Evolutionary conservation across 108 stramenopile genomes (phyloP).

Genomic region (Epipyxis sp.): DNA sequence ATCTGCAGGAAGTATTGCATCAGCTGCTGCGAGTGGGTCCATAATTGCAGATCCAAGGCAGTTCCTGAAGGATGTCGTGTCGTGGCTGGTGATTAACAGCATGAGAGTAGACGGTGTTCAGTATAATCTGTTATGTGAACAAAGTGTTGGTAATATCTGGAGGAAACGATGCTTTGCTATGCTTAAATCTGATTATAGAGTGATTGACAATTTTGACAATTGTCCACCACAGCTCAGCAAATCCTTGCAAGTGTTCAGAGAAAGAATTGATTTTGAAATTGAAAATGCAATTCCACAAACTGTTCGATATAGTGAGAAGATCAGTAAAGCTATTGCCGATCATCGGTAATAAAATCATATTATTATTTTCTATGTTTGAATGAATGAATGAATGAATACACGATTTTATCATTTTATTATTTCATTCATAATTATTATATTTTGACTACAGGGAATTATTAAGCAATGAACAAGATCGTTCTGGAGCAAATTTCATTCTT

Average conservation of each 20-base stretch:
- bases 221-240: neutral
- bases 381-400: too few relatives aligned
- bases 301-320: slow-evolving; percentile 75
- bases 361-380: slow-evolving; percentile 73
- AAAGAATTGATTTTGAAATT: slow-evolving; percentile 89
- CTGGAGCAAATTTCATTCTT: neutral
- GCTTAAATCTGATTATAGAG: slow-evolving; percentile 45
- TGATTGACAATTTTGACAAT: neutral
- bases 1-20: neutral
- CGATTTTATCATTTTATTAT: too few relatives aligned
- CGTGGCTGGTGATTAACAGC: slow-evolving; percentile 95
- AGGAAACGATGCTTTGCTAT: slow-evolving; percentile 80
- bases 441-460: too few relatives aligned
- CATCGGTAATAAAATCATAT: too few relatives aligned
- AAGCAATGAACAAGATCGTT: neutral
- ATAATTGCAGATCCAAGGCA: slow-evolving; percentile 14
- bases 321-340: slow-evolving; percentile 69
- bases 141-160: slow-evolving; percentile 89
- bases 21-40: slow-evolving; percentile 33
- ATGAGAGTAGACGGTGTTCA: slow-evolving; percentile 96
- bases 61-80: slow-evolving; percentile 78
- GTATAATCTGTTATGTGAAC: slow-evolving; percentile 86
- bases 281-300: slow-evolving; percentile 86
- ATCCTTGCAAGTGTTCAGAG: slow-evolving; percentile 79
- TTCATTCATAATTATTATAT: too few relatives aligned